Evolutionary conservation across 2,329 filamentous ascomycete genomes (phyloP).

Genomic region (Geosmithia flava): DNA sequence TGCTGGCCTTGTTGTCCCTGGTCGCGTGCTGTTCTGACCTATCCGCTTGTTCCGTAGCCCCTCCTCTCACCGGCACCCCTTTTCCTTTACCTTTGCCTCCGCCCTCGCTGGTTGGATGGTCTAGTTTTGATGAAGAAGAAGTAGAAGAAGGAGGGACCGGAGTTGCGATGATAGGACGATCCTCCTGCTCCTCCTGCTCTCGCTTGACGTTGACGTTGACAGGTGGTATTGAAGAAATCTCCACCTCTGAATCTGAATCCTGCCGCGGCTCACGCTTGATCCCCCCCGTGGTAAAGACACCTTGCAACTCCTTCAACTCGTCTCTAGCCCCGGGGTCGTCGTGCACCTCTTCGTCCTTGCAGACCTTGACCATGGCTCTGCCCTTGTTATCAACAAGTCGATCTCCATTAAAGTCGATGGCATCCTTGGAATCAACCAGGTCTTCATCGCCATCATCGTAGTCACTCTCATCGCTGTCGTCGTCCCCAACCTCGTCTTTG

Average conservation of each 20-base stretch:
- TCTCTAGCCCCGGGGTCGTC: conserved; percentile 29
- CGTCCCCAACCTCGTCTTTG: conserved; percentile 16
- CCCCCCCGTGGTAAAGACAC: conserved; percentile 14
- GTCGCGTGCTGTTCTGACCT: too few species aligned
- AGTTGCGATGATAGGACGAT: not conserved
- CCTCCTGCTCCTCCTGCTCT: not conserved
- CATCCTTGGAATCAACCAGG: conserved; percentile 33
- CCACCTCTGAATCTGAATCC: not conserved
- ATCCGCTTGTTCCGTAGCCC: too few species aligned
- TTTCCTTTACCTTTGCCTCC: too few species aligned
- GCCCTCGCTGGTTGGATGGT: too few species aligned
- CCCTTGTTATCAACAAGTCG: conserved; percentile 55
- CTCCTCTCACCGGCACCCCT: too few species aligned
- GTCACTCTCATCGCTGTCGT: conserved; percentile 33
- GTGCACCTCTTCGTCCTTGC: conserved; percentile 56
- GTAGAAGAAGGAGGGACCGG: too few species aligned
- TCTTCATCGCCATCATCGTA: conserved; percentile 29
- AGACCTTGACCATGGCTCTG: conserved; percentile 58
- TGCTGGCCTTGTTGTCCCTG: too few species aligned
- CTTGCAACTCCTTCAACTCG: conserved; percentile 54
- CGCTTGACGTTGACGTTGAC: not conserved
- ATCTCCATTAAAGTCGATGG: conserved; percentile 52
- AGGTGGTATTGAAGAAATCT: not conserved
- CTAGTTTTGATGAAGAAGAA: too few species aligned
- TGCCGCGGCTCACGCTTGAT: conserved; percentile 10